Evolutionary conservation across 176 grass and related monocot genomes (phyloP).

Genomic region (barley (Hordeum vulgare)): MorexV3_pseudomolecules_assembly NC_058523.1:532509847-532510346

Average conservation of each 20-base stretch:
- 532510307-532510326: not conserved
- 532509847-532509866: too few species aligned
- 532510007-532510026: not conserved
- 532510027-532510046: too few species aligned
- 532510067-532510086: not conserved
- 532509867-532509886: too few species aligned
- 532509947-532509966: not conserved
- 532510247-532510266: not conserved
- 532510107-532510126: not conserved
- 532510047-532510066: too few species aligned
- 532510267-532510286: not conserved
- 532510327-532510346: not conserved
- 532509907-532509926: not conserved
- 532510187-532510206: conserved; percentile 20
- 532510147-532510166: conserved; percentile 28
- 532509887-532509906: not conserved
- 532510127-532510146: not conserved
- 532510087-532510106: conserved; percentile 8
- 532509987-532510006: not conserved
- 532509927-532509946: not conserved
- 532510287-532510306: not conserved
- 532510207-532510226: not conserved
- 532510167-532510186: conserved; percentile 15
- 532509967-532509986: not conserved
- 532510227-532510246: not conserved